Evolutionary conservation across 2,329 filamentous ascomycete species (phyloP).

Genomic region (Phoma sp.): DNA sequence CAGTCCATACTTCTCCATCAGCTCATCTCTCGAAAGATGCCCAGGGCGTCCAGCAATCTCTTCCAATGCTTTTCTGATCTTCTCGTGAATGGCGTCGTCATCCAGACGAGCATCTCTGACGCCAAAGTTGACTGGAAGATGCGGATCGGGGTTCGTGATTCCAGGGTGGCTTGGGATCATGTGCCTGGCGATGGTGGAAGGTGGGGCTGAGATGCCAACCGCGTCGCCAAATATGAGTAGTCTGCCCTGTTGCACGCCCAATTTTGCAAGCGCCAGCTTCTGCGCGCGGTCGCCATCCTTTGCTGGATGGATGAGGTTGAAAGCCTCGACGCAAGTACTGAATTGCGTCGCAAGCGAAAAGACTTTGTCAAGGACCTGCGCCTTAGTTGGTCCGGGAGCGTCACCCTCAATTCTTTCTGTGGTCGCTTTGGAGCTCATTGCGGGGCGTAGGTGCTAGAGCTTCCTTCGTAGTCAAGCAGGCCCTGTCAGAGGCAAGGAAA

Average conservation of each 20-base stretch:
- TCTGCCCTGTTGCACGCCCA: conserved; percentile 56
- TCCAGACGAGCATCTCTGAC: conserved; percentile 52
- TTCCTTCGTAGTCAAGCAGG: conserved; percentile 12
- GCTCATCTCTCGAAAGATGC: conserved; percentile 48
- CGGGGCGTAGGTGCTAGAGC: conserved; percentile 33
- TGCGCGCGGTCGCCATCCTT: conserved; percentile 52
- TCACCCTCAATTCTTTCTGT: conserved; percentile 27
- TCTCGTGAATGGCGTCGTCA: conserved; percentile 44
- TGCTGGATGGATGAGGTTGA: conserved; percentile 53
- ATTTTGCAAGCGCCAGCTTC: conserved; percentile 50
- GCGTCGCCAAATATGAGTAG: conserved; percentile 57
- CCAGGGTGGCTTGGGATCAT: conserved; percentile 54
- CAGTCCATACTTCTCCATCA: conserved; percentile 55
- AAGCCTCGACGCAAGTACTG: conserved; percentile 56
- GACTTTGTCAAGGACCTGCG: conserved; percentile 48
- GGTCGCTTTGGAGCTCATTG: conserved; percentile 30
- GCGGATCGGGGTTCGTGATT: conserved; percentile 52
- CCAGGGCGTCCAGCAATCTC: conserved; percentile 54
- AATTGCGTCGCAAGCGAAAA: conserved; percentile 53
- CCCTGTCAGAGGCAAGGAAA: background rate
- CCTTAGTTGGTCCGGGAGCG: conserved; percentile 31
- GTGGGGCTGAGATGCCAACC: conserved; percentile 53
- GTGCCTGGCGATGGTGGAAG: conserved; percentile 50
- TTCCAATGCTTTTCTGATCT: conserved; percentile 50
- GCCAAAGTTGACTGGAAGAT: conserved; percentile 53